phyloP scores from a whole-genome alignment of 345 rosid genomes.

The Abelmoschus esculentus region DNA sequence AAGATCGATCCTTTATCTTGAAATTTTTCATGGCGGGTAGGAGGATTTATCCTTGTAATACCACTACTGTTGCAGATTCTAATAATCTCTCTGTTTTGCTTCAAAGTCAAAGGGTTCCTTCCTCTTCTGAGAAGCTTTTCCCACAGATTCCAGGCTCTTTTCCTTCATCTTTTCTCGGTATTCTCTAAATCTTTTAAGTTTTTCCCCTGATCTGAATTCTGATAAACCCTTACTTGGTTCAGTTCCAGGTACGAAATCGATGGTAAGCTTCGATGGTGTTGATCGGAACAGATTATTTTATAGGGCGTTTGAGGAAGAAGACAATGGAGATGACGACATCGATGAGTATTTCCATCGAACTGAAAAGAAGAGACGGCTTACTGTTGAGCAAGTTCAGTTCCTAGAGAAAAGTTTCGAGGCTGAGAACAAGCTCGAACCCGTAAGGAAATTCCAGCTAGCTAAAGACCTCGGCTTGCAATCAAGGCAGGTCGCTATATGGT shows the following conservation, averaged over 20 bases:
- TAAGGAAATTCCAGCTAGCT: conserved; percentile 57
- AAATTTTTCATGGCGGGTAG: conserved; percentile 27
- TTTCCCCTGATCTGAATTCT: background rate
- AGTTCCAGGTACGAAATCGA: conserved; percentile 34
- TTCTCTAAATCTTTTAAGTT: background rate
- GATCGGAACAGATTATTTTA: conserved; percentile 20
- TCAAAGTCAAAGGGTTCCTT: conserved; percentile 32
- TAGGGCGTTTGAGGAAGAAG: conserved; percentile 33
- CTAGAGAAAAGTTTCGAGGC: conserved; percentile 53
- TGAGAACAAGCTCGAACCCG: conserved; percentile 63
- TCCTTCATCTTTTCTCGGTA: conserved; percentile 47
- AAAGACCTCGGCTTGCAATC: conserved; percentile 60
- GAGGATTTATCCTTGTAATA: no score
- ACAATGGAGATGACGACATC: conserved; percentile 38
- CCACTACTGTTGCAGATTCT: background rate
- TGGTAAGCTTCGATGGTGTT: conserved; percentile 42
- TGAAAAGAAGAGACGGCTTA: conserved; percentile 46
- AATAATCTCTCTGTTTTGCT: conserved; percentile 33
- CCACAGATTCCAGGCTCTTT: conserved; percentile 31
- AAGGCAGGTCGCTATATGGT: conserved; percentile 64
- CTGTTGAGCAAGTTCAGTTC: conserved; percentile 42
- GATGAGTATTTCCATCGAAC: conserved; percentile 37
- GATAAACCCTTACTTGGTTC: background rate
- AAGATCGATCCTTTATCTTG: background rate
- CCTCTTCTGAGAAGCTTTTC: conserved; percentile 38